A percentile compares a stretch with the other conserved stretches of the same genome.
These are phyloP conservation scores for Ceratobasidium sp. DNA, from an alignment of 1,284 basidiomycete genomes.

Conservation along the genomic window DNA sequence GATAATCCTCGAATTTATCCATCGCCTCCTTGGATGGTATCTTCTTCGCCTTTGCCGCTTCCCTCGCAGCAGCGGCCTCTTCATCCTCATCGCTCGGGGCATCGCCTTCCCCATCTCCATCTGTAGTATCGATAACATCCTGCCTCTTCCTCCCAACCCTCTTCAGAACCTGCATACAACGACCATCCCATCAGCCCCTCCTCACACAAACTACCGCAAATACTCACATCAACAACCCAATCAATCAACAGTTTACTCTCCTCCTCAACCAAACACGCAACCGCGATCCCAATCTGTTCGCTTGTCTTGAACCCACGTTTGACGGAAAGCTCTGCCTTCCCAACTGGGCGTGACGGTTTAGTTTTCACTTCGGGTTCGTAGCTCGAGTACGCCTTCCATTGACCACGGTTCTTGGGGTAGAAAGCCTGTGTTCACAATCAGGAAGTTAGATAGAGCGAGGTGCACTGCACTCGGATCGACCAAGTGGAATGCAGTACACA, in stretches of 20 bases:
- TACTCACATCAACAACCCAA: conserved; percentile 81
- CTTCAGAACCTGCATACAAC: conserved; percentile 67
- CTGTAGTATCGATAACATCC: conserved; percentile 76
- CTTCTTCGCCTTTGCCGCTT: conserved; percentile 54
- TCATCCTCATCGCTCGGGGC: conserved; percentile 56
- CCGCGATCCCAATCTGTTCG: conserved; percentile 87
- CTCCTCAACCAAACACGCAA: conserved; percentile 80
- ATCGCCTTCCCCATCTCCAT: conserved; percentile 60
- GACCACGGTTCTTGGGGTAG: conserved; percentile 86
- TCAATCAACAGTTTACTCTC: conserved; percentile 70
- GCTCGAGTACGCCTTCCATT: conserved; percentile 86
- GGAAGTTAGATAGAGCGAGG: not conserved
- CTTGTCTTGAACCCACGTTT: conserved; percentile 91
- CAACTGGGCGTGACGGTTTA: conserved; percentile 34
- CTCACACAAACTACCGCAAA: not conserved
- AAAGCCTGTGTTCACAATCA: conserved; percentile 66
- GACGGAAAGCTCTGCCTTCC: conserved; percentile 73
- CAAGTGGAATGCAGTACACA: conserved; percentile 52
- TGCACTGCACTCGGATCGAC: conserved; percentile 3
- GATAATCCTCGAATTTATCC: conserved; percentile 77
- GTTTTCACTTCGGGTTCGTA: conserved; percentile 70
- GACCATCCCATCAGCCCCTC: not conserved
- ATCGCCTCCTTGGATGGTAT: conserved; percentile 75
- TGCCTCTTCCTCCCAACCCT: conserved; percentile 73
- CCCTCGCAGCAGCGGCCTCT: conserved; percentile 60